phyloP scores from a whole-genome alignment of 257 asterid species.

The Nicotiana tabacum region DNA sequence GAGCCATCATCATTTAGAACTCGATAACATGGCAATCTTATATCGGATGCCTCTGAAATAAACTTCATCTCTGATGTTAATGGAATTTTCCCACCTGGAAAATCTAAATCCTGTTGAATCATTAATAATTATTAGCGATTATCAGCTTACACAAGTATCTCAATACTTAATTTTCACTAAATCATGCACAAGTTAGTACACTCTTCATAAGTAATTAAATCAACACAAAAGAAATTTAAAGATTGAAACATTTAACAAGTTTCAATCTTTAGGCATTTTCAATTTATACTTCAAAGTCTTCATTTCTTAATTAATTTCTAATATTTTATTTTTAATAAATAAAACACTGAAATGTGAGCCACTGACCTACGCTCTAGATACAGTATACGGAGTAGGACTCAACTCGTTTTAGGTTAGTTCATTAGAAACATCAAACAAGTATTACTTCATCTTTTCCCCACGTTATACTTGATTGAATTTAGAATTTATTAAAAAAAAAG shows the following conservation, averaged over 20 bases:
- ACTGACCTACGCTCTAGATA: too few species aligned
- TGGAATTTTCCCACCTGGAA: constrained; percentile 80
- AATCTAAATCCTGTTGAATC: constrained; percentile 49
- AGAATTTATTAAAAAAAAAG: too few species aligned
- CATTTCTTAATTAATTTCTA: background rate
- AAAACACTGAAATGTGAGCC: background rate
- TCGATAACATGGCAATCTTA: constrained; percentile 78
- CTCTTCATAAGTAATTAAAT: background rate
- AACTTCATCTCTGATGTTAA: constrained; percentile 57
- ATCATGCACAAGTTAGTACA: background rate
- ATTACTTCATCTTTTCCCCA: too few species aligned
- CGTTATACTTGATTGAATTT: too few species aligned
- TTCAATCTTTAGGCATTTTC: background rate
- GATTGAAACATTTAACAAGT: too few species aligned
- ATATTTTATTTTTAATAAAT: too few species aligned
- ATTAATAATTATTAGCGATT: background rate
- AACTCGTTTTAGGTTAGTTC: too few species aligned
- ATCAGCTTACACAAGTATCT: background rate
- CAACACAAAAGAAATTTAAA: background rate
- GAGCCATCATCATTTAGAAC: constrained; percentile 73
- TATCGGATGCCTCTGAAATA: constrained; percentile 51
- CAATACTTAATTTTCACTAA: background rate
- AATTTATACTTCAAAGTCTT: background rate
- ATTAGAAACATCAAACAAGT: too few species aligned
- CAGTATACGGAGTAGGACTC: too few species aligned